Evolutionary conservation across 306 rosid genomes (phyloP).

Genomic region (Luffa acutangula): DNA sequence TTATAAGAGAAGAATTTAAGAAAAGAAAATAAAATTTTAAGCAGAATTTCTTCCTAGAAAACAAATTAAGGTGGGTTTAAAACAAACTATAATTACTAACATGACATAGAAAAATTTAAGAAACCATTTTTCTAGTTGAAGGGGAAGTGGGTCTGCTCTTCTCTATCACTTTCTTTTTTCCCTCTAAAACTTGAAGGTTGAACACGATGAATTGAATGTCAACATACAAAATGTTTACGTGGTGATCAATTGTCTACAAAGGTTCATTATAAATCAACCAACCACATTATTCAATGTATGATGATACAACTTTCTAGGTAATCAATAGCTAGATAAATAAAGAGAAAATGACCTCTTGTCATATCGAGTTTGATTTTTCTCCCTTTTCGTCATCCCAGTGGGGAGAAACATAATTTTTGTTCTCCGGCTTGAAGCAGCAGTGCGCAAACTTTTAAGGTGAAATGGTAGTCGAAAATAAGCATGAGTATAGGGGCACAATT

Average conservation of each 20-base stretch:
- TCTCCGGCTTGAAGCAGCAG: constrained; percentile 52
- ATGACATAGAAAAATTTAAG: not conserved
- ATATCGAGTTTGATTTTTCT: constrained; percentile 57
- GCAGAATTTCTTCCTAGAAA: not conserved
- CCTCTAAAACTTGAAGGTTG: not conserved
- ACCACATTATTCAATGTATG: not conserved
- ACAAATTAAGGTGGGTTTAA: not conserved
- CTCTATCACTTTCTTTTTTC: not conserved
- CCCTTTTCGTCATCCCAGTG: constrained; percentile 69
- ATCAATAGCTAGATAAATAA: not conserved
- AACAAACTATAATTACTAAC: not conserved
- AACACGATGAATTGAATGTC: not conserved
- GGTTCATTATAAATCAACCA: not conserved
- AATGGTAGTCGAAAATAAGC: constrained; percentile 37
- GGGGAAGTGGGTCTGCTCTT: not conserved
- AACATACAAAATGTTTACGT: not conserved
- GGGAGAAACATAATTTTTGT: constrained; percentile 64
- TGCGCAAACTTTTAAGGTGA: constrained; percentile 34
- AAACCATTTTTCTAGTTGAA: not conserved
- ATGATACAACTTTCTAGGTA: not conserved
- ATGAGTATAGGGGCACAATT: constrained; percentile 37
- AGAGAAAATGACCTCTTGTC: constrained; percentile 43
- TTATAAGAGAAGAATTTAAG: not conserved
- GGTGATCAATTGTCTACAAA: not conserved
- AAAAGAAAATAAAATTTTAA: not conserved